Evolutionary conservation across 1,284 basidiomycete species (phyloP).

Genomic region (Ustilago trichophora): DNA sequence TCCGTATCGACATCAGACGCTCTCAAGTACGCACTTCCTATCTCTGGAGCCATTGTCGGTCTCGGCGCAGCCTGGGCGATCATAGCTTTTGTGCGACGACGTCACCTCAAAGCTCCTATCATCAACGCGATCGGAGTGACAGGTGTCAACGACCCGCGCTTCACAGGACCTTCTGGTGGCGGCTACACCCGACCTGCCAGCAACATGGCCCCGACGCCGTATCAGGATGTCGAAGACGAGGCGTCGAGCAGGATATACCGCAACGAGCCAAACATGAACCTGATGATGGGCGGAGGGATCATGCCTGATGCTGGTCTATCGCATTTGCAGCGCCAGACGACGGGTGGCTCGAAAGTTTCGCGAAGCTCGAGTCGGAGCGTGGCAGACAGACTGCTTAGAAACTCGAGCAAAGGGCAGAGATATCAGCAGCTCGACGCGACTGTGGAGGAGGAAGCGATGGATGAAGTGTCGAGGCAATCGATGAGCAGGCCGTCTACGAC

Average conservation of each 20-base stretch:
- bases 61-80: slow-evolving; percentile 28
- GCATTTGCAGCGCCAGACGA: slow-evolving; percentile 32
- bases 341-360: slow-evolving; percentile 20
- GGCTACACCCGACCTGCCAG: neutral
- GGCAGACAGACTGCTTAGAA: slow-evolving; percentile 15
- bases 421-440: slow-evolving; percentile 30
- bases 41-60: slow-evolving; percentile 31
- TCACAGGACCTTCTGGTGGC: slow-evolving; percentile 6
- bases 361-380: slow-evolving; percentile 15
- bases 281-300: slow-evolving; percentile 34
- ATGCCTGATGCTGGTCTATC: slow-evolving; percentile 37
- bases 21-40: slow-evolving; percentile 41
- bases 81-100: slow-evolving; percentile 14
- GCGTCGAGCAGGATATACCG: slow-evolving; percentile 18
- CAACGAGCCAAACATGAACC: slow-evolving; percentile 38
- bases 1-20: slow-evolving; percentile 4
- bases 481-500: neutral
- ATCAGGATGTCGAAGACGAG: slow-evolving; percentile 19
- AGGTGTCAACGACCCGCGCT: slow-evolving; percentile 28
- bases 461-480: slow-evolving; percentile 1
- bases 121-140: slow-evolving; percentile 34
- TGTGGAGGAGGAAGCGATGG: slow-evolving; percentile 16
- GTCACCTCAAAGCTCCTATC: slow-evolving; percentile 13
- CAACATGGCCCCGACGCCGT: neutral
- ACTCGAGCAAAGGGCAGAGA: slow-evolving; percentile 3